Evolutionary conservation across 305 asterid species (phyloP), one percentile per base, ranked within the genome.

Genomic region (Fraxinus angustifolia): DNA sequence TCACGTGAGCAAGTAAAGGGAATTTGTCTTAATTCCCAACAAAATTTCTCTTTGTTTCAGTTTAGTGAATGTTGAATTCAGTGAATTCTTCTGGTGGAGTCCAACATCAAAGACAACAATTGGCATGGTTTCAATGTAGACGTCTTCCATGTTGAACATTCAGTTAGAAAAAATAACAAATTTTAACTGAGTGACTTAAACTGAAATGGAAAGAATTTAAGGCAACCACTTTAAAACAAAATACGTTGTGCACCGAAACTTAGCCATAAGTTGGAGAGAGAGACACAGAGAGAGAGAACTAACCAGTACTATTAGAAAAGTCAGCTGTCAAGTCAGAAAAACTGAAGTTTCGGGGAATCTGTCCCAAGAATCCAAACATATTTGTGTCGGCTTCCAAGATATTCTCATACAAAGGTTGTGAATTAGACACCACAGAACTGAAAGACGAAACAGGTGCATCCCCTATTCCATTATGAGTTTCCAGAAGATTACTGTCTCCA

Each of bases 301-400:
- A 75, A 89, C 88, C 91, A 12, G 84, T 77, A 40, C 83, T 79
- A 33, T 74, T 77, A 19, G 85, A 83, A 80, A 85, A 86, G 77
- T 82, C 90, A 68, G 88, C 78, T 34, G 90, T 80, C 81, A 83
- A 56, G 81, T 83, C 89, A 16, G 89, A 78, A 45, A 87, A 85
- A 82, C 82, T 78, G 81, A 85, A 77, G 79, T 81, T 75, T 33
- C 23, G 83, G 79, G 88, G 78, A 50, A 88, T 82, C 77, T 83
- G 88, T 71, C 82, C 89, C 80, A 88, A 84, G 78, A 80, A 23
- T 67, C 82, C 91, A 58, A 80, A 83, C 7, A 87, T 82, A 71
- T 78, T 84, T 33, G 75, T 73, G 83, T 85, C 90, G 6, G 76
- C 78, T 67, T 82, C 88, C 75, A 81, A 31, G 72, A 78, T 40